Evolutionary conservation across 768 basidiomycete species (phyloP), one percentile per base, ranked within the genome.

Genomic region (Tubosaeta sp.): DNA sequence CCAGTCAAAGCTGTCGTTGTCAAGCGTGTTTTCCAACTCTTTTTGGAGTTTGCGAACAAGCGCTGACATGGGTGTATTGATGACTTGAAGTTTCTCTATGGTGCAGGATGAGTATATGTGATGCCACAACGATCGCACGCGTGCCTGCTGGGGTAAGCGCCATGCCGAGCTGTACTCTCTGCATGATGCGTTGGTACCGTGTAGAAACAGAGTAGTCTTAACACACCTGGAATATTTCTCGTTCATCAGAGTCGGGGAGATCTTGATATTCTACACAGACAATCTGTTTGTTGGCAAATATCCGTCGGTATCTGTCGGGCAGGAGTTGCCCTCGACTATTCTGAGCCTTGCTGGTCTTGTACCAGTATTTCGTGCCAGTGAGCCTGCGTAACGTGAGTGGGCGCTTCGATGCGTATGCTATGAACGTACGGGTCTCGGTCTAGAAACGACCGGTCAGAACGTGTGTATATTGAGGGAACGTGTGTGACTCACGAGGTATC

Each of bases 161-260:
- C 76, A 90, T 84, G 7, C 88, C 88, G 4, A 87, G 74, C 67
- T 89, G 88, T 7, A 90, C 88, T 45, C 88, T 76, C 85, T 90
- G 44, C 57, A 32, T 48, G 35, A 29, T 22, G 27, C 19, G 41
- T 59, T n/a, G 5, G 43, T 14, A 48, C 38, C 2, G 25, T 5
- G 29, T 27, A 14, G 12, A 13, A 12, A 3, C 4, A 12, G 8
- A 41, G 13, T 13, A 11, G 3, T 11, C 1, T 9, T 13, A 26
- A 47, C 76, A 38, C 38, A 85, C 88, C 74, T 87, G 85, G 70
- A 87, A 87, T 16, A 87, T 81, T 56, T 86, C 85, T 19, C 85
- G 74, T 58, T 87, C 85, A 27, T 81, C 77, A 5, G 66, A 59
- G 46, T 82, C 82, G 0, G 71, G 69, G 8, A 87, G 72, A 39